Evolutionary conservation across 441 rosid species (phyloP).

Genomic region (Biscutella auriculata): DNA sequence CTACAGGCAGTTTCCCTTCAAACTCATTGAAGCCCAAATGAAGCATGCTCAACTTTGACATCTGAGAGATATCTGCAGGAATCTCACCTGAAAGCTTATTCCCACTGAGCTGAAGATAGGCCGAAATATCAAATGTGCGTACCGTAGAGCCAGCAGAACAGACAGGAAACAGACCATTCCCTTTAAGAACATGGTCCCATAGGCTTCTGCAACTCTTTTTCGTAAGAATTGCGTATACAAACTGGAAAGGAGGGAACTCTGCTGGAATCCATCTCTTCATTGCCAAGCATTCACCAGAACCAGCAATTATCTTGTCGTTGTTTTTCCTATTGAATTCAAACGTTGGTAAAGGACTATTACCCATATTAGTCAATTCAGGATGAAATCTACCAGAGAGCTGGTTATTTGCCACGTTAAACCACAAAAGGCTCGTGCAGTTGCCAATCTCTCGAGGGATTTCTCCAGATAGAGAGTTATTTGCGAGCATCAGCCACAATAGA

Average conservation of each 20-base stretch:
- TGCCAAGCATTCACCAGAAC: conserved; percentile 61
- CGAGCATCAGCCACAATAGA: conserved; percentile 85
- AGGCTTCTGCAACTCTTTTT: conserved; percentile 61
- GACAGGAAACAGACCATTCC: conserved; percentile 50
- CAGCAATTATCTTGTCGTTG: conserved; percentile 25
- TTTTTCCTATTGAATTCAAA: conserved; percentile 34
- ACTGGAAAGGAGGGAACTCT: conserved; percentile 76
- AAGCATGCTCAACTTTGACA: conserved; percentile 51
- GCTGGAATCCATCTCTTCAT: conserved; percentile 94
- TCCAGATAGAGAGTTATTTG: conserved; percentile 54
- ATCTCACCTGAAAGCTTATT: conserved; percentile 54
- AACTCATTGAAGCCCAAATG: conserved; percentile 57
- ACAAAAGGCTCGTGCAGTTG: conserved; percentile 61
- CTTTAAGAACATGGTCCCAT: conserved; percentile 65
- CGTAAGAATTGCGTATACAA: conserved; percentile 50
- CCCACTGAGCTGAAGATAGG: conserved; percentile 67
- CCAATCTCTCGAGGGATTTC: conserved; percentile 64
- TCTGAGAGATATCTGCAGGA: conserved; percentile 46
- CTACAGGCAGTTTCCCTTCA: conserved; percentile 41
- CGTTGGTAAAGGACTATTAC: conserved; percentile 39
- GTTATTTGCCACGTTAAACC: conserved; percentile 80
- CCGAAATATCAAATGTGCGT: conserved; percentile 37
- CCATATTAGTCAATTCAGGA: conserved; percentile 45
- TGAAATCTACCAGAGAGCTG: conserved; percentile 53
- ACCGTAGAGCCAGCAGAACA: conserved; percentile 32